Evolutionary conservation across 257 asterid species (phyloP).

Genomic region (Thymus mandschuricus): DNA sequence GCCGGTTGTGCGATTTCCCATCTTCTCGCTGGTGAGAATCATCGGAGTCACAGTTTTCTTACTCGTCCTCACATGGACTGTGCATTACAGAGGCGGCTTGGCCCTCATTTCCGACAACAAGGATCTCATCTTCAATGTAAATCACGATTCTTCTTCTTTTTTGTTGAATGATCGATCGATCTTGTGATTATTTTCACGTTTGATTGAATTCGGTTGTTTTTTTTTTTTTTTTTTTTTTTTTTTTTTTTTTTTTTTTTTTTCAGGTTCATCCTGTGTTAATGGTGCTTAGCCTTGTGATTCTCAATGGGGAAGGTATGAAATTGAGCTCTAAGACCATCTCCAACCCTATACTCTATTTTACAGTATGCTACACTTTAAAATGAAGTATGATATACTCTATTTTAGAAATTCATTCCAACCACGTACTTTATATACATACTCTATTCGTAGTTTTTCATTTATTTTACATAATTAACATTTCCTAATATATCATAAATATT

Average conservation of each 20-base stretch:
- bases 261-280: constrained; percentile 96
- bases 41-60: constrained; percentile 58
- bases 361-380: too few relatives aligned
- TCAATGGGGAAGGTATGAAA: constrained; percentile 93
- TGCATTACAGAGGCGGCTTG: constrained; percentile 87
- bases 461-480: too few relatives aligned
- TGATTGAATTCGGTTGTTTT: background rate
- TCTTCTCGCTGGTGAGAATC: constrained; percentile 55
- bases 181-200: background rate
- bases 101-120: constrained; percentile 78
- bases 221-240: background rate
- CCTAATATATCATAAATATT: too few relatives aligned
- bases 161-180: constrained; percentile 3
- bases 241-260: constrained; percentile 5
- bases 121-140: constrained; percentile 73
- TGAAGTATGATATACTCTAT: too few relatives aligned
- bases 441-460: too few relatives aligned
- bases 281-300: constrained; percentile 78
- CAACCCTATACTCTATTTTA: too few relatives aligned
- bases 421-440: too few relatives aligned
- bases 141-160: background rate
- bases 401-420: too few relatives aligned
- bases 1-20: constrained; percentile 71
- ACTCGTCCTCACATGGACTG: constrained; percentile 57
- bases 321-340: too few relatives aligned